Evolutionary conservation across 495 filamentous ascomycete genomes (phyloP).

Genomic region (Aspergillus steynii): DNA sequence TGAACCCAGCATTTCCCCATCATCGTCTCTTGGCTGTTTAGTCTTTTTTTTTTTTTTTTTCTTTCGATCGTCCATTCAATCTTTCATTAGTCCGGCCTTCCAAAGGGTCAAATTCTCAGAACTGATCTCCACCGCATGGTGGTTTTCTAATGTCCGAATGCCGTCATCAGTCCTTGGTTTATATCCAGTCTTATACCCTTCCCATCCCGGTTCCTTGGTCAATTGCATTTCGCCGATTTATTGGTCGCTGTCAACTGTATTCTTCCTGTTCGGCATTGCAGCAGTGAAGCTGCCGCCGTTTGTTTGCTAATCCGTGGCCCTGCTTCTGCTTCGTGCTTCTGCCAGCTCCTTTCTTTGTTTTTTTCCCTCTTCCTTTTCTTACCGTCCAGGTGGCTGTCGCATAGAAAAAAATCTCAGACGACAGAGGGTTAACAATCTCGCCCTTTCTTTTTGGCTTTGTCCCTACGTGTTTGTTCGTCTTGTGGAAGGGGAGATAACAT

Average conservation of each 20-base stretch:
- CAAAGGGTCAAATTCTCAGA: background rate
- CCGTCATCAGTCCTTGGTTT: background rate
- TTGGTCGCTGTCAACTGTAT: conserved; percentile 1
- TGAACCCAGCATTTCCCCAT: conserved; percentile 2
- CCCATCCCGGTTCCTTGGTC: conserved; percentile 15
- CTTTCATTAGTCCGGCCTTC: background rate
- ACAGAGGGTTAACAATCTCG: background rate
- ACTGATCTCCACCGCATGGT: conserved; percentile 1
- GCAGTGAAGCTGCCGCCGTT: conserved; percentile 6
- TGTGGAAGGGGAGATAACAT: background rate
- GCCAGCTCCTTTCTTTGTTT: conserved; percentile 3
- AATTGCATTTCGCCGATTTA: conserved; percentile 3
- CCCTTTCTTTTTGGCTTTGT: too few relatives aligned
- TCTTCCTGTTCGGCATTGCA: conserved; percentile 9
- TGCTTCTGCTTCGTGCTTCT: conserved; percentile 2
- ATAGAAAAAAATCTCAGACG: background rate
- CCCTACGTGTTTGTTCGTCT: background rate
- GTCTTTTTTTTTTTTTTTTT: background rate
- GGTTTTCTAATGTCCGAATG: background rate
- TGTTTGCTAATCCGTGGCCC: conserved; percentile 15
- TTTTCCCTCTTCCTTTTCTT: conserved; percentile 3
- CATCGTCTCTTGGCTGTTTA: background rate
- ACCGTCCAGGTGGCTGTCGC: background rate
- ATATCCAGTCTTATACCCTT: conserved; percentile 14
- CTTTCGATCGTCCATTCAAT: background rate